Base-by-base conservation (phyloP, 1,284 basidiomycete genomes). In the Cryptococcus sp. region DNA sequence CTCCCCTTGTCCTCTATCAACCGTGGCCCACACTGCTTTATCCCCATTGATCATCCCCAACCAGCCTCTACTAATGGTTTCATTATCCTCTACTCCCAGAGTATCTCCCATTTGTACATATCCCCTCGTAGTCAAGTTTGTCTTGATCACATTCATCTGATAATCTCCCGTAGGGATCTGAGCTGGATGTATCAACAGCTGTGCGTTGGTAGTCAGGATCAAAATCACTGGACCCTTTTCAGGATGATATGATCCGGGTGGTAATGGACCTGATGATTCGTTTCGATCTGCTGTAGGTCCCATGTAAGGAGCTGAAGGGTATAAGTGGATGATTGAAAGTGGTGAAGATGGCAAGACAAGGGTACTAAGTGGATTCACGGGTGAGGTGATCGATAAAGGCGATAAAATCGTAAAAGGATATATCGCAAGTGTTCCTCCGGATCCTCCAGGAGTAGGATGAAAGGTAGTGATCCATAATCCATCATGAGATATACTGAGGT, bases 11-110 rank as follows among this genome's bases (percentile, higher is more conserved):
- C 61, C 60, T 4, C 42, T 49, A 49, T 68, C 67, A 37, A 66
- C 63, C 0, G 62, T 71, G 0, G 63, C 59, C 73, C 73, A 75
- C 4, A 71, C 65, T 7, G 64, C 69, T 30, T 66, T 52, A 52
- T 61, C 65, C 1, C 61, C 66, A 4, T 52, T 53, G 7, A 71
- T 65, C 38, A 65, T 50, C 2, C 65, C 68, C 43, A 70, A 58
- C 73, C 73, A 75, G 1, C 69, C 73, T 34, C 58, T 58, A 37
- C n/a, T 33, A 11, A 60, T 60, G 11, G 49, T 57, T 46, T 49
- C 46, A 4, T 54, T 58, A 5, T 43, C 53, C 13, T 60, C 52
- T 14, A 49, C 31, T 3, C 53, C 46, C 5, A 46, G 45, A 5
- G 50, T 30, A 3, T 55, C 60, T 8, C 55, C 59, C 3, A 48